Percentiles rank a stretch among this genome's conserved stretches.
phyloP scores from a whole-genome alignment of 2,329 filamentous ascomycete genomes.

The Dendrostoma leiphaemia region DNA sequence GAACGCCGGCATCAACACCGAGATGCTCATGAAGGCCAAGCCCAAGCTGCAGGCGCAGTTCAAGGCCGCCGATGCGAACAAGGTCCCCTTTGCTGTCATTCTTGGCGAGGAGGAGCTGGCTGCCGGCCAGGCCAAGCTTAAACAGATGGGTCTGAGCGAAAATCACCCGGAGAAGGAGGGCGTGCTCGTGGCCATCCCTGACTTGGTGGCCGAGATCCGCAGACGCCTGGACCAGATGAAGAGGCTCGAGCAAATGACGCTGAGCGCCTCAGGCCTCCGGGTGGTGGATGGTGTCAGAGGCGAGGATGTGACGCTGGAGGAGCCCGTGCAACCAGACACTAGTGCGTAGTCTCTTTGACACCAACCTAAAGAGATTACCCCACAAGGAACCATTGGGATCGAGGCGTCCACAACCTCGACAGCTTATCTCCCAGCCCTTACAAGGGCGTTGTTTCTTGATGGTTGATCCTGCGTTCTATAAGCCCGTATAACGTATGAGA shows the following conservation, averaged over 20 bases:
- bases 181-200: constrained; percentile 64
- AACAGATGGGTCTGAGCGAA: constrained; percentile 67
- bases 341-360: background rate
- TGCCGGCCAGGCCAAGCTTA: constrained; percentile 68
- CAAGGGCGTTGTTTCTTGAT: too few species aligned
- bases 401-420: too few species aligned
- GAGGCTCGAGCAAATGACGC: constrained; percentile 41
- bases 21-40: constrained; percentile 88
- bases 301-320: constrained; percentile 32
- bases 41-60: constrained; percentile 88
- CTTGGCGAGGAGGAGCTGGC: constrained; percentile 88
- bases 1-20: constrained; percentile 87
- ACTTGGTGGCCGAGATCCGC: constrained; percentile 61
- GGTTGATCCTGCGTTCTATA: too few species aligned
- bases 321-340: constrained; percentile 14
- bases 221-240: constrained; percentile 39
- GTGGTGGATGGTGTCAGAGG: constrained; percentile 47
- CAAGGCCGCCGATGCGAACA: constrained; percentile 78
- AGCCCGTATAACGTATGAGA: too few species aligned
- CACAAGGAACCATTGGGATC: too few species aligned
- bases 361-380: too few species aligned
- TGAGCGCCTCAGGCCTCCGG: constrained; percentile 42
- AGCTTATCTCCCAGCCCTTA: too few species aligned
- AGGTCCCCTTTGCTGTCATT: constrained; percentile 83
- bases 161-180: constrained; percentile 91